Percentiles rank a stretch among this genome's conserved stretches.
These are phyloP conservation scores for Lomentospora prolificans DNA, from an alignment of 2,329 filamentous ascomycete species.

Conservation along the genomic window DNA sequence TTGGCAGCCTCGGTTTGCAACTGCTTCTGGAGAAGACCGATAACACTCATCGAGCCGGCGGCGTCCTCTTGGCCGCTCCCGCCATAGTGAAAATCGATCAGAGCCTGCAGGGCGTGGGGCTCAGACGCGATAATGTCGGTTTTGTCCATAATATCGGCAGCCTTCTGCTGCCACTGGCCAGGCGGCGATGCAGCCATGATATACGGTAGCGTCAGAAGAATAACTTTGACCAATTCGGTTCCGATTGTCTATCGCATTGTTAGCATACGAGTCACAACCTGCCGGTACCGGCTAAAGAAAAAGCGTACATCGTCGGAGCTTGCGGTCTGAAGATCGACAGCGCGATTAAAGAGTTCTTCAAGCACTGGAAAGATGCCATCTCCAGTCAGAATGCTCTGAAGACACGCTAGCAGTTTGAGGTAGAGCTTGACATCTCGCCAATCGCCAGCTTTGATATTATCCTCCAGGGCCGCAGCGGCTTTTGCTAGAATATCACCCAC, in stretches of 20 bases:
- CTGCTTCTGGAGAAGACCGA: conserved; percentile 77
- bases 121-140: conserved; percentile 91
- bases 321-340: conserved; percentile 86
- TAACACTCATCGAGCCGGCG: conserved; percentile 56
- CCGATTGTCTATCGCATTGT: conserved; percentile 43
- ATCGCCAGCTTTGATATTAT: conserved; percentile 58
- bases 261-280: no score
- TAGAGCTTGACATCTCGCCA: conserved; percentile 90
- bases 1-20: conserved; percentile 65
- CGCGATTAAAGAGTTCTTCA: conserved; percentile 81
- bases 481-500: conserved; percentile 59
- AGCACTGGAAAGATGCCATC: conserved; percentile 79
- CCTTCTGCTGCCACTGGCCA: conserved; percentile 60
- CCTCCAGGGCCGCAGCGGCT: conserved; percentile 52
- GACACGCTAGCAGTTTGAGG: conserved; percentile 78
- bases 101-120: conserved; percentile 69
- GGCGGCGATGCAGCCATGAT: conserved; percentile 62
- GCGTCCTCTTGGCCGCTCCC: conserved; percentile 54
- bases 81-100: conserved; percentile 76
- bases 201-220: conserved; percentile 89
- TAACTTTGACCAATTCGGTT: conserved; percentile 91
- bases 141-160: conserved; percentile 74
- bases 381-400: conserved; percentile 70
- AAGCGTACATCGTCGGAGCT: conserved; percentile 79
- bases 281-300: no score